These are phyloP conservation scores for Sporisorium scitamineum DNA, from an alignment of 1,284 basidiomycete species.

Conservation along the genomic window DNA sequence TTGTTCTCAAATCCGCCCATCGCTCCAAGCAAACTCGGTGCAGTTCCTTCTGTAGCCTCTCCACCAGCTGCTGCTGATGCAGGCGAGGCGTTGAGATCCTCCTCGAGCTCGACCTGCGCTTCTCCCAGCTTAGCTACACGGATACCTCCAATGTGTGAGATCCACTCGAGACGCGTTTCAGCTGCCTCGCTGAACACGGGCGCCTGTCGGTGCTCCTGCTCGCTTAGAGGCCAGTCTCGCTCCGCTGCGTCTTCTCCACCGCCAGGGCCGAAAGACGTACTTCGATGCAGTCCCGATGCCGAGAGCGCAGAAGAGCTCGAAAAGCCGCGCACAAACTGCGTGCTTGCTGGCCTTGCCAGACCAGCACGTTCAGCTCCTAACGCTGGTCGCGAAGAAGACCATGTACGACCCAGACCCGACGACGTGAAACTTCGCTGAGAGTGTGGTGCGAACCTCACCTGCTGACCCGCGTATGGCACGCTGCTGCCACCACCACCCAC, in stretches of 20 bases:
- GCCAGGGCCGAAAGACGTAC: constrained; percentile 19
- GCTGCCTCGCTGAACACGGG: constrained; percentile 55
- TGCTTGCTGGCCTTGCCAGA: constrained; percentile 27
- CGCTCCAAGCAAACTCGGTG: constrained; percentile 32
- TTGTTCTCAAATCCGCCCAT: constrained; percentile 43
- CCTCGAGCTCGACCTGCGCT: constrained; percentile 31
- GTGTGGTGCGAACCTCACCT: constrained; percentile 22
- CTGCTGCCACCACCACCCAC: not conserved
- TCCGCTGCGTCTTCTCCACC: constrained; percentile 9
- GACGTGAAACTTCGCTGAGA: constrained; percentile 23
- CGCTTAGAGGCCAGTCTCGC: constrained; percentile 46
- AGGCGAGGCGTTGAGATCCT: not conserved
- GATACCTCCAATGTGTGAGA: constrained; percentile 63
- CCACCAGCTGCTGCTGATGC: not conserved
- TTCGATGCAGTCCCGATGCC: constrained; percentile 33
- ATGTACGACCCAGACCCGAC: constrained; percentile 21
- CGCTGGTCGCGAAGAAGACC: constrained; percentile 16
- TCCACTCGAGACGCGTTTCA: constrained; percentile 63
- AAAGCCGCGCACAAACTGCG: constrained; percentile 42
- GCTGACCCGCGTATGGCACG: constrained; percentile 17
- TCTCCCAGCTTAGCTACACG: constrained; percentile 53
- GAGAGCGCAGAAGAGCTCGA: constrained; percentile 38
- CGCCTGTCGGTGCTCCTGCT: constrained; percentile 41
- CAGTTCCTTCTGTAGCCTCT: not conserved
- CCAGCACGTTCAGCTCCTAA: constrained; percentile 18